phyloP scores from a whole-genome alignment of 2,329 filamentous ascomycete genomes.

The Blastomyces gilchristii region DNA sequence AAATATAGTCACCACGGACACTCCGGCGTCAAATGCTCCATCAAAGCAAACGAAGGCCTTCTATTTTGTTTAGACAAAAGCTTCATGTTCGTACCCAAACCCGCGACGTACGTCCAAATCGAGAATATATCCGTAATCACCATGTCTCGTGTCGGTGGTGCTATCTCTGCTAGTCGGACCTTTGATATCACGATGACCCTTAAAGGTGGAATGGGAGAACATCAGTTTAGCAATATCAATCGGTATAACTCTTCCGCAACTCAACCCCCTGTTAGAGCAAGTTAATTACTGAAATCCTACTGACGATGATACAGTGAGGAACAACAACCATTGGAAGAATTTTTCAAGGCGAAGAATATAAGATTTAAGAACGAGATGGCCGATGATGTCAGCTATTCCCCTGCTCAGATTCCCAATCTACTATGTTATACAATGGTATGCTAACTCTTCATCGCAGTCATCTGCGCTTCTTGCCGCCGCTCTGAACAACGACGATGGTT shows the following conservation, averaged over 20 bases:
- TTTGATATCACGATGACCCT: constrained; percentile 93
- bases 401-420: not conserved
- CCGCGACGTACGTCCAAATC: constrained; percentile 91
- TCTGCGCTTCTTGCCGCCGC: constrained; percentile 62
- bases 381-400: constrained; percentile 60
- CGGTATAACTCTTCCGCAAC: constrained; percentile 40
- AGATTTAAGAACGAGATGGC: constrained; percentile 98
- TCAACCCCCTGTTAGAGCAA: not conserved
- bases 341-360: constrained; percentile 92
- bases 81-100: constrained; percentile 98
- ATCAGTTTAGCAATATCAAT: constrained; percentile 98
- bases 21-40: constrained; percentile 96
- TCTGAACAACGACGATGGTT: constrained; percentile 70
- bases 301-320: constrained; percentile 54
- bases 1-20: constrained; percentile 67
- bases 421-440: constrained; percentile 6
- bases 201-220: constrained; percentile 76
- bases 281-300: constrained; percentile 15
- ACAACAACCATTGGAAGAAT: constrained; percentile 88
- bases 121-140: constrained; percentile 86
- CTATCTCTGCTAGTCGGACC: constrained; percentile 84
- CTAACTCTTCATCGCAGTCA: constrained; percentile 32
- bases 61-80: constrained; percentile 96
- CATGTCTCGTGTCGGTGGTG: constrained; percentile 90
- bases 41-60: constrained; percentile 97